These are phyloP conservation scores for Ulvella scutata DNA, from an alignment of 139 green algal species.

Conservation along the genomic window DNA sequence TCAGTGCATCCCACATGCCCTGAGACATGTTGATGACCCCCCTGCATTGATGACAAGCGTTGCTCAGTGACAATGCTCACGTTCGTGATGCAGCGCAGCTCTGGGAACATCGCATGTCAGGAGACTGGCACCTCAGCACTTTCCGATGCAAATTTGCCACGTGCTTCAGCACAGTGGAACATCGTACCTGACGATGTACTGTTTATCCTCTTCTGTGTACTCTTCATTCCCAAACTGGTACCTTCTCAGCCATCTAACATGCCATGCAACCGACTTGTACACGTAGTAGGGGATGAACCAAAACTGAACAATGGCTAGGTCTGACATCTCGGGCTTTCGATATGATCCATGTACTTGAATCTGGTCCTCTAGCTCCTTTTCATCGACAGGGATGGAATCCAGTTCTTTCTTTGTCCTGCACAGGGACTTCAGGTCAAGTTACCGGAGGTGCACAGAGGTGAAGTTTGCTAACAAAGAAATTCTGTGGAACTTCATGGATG, in stretches of 20 bases:
- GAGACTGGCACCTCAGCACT: too few relatives aligned
- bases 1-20: too few relatives aligned
- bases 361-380: neutral
- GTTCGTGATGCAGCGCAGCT: too few relatives aligned
- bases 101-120: too few relatives aligned
- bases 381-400: neutral
- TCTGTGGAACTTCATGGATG: neutral
- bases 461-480: neutral
- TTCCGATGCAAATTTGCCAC: too few relatives aligned
- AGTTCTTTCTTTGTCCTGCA: neutral
- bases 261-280: neutral
- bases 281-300: neutral
- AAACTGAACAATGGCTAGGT: neutral
- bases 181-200: neutral
- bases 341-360: conserved; percentile 1
- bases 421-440: too few relatives aligned
- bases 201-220: neutral
- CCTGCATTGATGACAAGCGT: too few relatives aligned
- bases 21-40: too few relatives aligned
- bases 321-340: neutral
- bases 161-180: too few relatives aligned
- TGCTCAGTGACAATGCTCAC: too few relatives aligned
- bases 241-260: neutral
- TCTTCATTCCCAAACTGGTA: neutral
- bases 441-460: neutral